These are phyloP conservation scores for Bipolaris oryzae DNA, from an alignment of 2,329 filamentous ascomycete genomes.

Conservation along the genomic window DNA sequence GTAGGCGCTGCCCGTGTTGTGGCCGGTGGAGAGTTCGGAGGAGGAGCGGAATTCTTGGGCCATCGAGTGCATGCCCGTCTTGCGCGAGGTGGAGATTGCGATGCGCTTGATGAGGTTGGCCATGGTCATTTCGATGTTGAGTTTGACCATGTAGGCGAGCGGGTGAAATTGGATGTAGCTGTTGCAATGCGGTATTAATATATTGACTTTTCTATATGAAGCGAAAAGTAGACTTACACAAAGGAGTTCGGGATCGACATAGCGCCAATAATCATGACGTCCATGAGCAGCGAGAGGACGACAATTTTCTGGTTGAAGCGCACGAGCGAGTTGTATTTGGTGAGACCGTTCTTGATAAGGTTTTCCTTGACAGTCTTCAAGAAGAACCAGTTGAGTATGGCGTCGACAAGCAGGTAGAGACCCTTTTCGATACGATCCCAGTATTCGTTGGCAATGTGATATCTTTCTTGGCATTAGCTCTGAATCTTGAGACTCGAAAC, in stretches of 20 bases:
- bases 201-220: not conserved
- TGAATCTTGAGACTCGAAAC: not conserved
- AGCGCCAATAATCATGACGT: slow-evolving; percentile 55
- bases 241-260: slow-evolving; percentile 56
- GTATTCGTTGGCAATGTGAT: slow-evolving; percentile 44
- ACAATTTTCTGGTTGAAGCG: slow-evolving; percentile 60
- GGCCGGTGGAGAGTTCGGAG: slow-evolving; percentile 28
- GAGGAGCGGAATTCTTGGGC: slow-evolving; percentile 40
- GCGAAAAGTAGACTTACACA: slow-evolving; percentile 42
- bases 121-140: slow-evolving; percentile 61
- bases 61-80: slow-evolving; percentile 34
- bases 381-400: slow-evolving; percentile 49
- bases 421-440: slow-evolving; percentile 50
- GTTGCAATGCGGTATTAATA: slow-evolving; percentile 1
- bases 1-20: slow-evolving; percentile 1
- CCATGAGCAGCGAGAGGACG: slow-evolving; percentile 58
- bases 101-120: slow-evolving; percentile 56
- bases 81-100: slow-evolving; percentile 40
- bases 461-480: slow-evolving; percentile 20
- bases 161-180: slow-evolving; percentile 59
- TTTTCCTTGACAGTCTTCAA: slow-evolving; percentile 54
- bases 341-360: slow-evolving; percentile 56
- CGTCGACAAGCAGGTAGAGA: slow-evolving; percentile 47
- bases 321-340: slow-evolving; percentile 59
- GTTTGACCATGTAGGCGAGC: slow-evolving; percentile 57